phyloP scores from a whole-genome alignment of 192 early-diverging fungal species.

The Backusella macrospora region DNA sequence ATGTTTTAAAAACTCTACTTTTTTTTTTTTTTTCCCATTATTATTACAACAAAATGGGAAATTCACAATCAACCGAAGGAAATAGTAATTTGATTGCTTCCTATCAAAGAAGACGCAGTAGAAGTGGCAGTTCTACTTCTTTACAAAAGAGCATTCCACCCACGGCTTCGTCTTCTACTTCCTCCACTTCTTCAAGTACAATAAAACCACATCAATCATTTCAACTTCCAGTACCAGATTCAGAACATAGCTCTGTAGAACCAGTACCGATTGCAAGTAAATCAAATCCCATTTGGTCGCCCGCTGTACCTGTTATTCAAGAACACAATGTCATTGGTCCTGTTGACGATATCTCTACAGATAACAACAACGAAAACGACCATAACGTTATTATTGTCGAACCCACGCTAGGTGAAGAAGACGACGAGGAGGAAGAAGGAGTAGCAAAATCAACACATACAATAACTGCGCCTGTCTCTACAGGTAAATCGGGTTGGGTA shows the following conservation, averaged over 20 bases:
- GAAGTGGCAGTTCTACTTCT: background rate
- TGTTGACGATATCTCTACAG: background rate
- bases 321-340: slow-evolving; percentile 2
- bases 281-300: slow-evolving; percentile 1
- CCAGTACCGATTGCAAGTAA: background rate
- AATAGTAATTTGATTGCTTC: background rate
- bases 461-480: slow-evolving; percentile 16
- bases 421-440: background rate
- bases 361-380: background rate
- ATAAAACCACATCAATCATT: background rate
- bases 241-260: background rate
- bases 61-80: slow-evolving; percentile 19
- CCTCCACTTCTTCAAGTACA: background rate
- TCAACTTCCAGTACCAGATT: background rate
- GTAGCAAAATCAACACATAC: background rate
- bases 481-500: slow-evolving; percentile 32
- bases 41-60: slow-evolving; percentile 6
- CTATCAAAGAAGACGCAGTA: slow-evolving; percentile 11
- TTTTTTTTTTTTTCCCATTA: background rate
- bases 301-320: background rate
- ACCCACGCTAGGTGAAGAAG: background rate
- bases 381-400: slow-evolving; percentile 6
- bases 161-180: slow-evolving; percentile 1
- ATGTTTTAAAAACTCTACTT: background rate
- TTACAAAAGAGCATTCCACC: slow-evolving; percentile 1